These are phyloP conservation scores for Lodderomyces theae DNA, from an alignment of 1,139 yeast species.

Conservation along the genomic window DNA sequence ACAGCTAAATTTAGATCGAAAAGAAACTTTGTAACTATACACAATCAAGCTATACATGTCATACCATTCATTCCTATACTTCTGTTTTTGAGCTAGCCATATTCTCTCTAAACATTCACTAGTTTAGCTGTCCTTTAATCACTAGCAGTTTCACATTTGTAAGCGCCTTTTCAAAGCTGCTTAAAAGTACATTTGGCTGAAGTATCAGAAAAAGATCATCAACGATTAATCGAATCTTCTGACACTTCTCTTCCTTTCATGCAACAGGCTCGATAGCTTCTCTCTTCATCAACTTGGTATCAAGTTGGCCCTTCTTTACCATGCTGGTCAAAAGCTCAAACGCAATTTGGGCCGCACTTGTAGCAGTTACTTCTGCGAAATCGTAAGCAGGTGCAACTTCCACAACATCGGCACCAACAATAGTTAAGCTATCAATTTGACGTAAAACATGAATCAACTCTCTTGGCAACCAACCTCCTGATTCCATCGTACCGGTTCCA, in stretches of 20 bases:
- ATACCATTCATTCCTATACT: no score
- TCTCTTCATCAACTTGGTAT: slow-evolving; percentile 9
- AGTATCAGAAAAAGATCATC: background rate
- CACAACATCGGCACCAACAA: slow-evolving; percentile 78
- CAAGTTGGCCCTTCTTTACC: slow-evolving; percentile 56
- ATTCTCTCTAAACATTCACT: no score
- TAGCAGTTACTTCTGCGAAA: slow-evolving; percentile 67
- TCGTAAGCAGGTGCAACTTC: slow-evolving; percentile 78
- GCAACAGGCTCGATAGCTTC: background rate
- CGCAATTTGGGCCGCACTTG: slow-evolving; percentile 76
- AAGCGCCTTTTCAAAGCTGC: background rate
- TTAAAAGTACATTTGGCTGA: background rate
- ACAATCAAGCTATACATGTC: no score
- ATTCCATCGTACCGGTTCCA: slow-evolving; percentile 83
- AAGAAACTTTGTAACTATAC: no score
- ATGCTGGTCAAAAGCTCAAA: slow-evolving; percentile 67
- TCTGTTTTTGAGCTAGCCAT: no score
- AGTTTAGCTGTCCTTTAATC: no score
- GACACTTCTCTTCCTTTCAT: background rate
- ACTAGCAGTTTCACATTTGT: background rate
- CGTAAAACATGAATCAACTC: slow-evolving; percentile 65
- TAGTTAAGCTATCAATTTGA: slow-evolving; percentile 52
- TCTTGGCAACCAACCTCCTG: slow-evolving; percentile 80
- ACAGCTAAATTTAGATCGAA: no score
- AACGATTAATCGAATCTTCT: background rate